Percentiles rank a stretch among this genome's conserved stretches.
Conservation (phyloP, 73 alveolate genomes). For the Paramecium sexaurelia region DNA sequence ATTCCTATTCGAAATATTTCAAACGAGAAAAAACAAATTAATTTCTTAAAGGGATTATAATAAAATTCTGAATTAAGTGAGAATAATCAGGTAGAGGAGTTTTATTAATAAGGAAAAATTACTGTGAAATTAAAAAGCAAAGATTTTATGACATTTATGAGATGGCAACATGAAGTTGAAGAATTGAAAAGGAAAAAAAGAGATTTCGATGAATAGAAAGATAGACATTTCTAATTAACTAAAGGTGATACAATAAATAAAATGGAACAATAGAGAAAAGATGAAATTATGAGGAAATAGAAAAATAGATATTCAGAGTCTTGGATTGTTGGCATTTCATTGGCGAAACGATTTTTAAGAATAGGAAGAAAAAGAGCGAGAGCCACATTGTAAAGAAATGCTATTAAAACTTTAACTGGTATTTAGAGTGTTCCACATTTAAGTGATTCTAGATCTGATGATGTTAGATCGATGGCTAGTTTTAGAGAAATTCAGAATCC, state of each 20-base stretch:
- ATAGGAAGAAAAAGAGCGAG: not conserved
- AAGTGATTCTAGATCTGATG: slow-evolving; percentile 56
- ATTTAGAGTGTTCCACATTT: not conserved
- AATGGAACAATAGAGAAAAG: slow-evolving; percentile 2
- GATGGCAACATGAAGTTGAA: slow-evolving; percentile 55
- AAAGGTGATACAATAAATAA: not conserved
- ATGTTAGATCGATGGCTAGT: slow-evolving; percentile 40
- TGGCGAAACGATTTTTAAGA: slow-evolving; percentile 41
- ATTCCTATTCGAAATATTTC: not conserved
- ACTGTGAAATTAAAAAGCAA: slow-evolving; percentile 4
- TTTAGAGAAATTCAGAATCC: not conserved
- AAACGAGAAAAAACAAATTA: slow-evolving; percentile 17
- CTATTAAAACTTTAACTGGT: not conserved
- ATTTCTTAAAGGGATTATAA: slow-evolving; percentile 18
- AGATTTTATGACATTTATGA: slow-evolving; percentile 47
- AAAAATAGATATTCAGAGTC: slow-evolving; percentile 26
- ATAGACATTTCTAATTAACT: not conserved
- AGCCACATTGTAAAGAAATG: not conserved
- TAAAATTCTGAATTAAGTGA: slow-evolving; percentile 22
- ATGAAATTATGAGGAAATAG: not conserved
- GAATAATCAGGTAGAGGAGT: not conserved
- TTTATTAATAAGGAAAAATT: not conserved
- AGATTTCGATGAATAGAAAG: slow-evolving; percentile 37
- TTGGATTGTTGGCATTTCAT: slow-evolving; percentile 45
- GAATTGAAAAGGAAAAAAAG: slow-evolving; percentile 40